Evolutionary conservation across 352 stramenopile species (phyloP).

Genomic region (Phytophthora tubulina): DNA sequence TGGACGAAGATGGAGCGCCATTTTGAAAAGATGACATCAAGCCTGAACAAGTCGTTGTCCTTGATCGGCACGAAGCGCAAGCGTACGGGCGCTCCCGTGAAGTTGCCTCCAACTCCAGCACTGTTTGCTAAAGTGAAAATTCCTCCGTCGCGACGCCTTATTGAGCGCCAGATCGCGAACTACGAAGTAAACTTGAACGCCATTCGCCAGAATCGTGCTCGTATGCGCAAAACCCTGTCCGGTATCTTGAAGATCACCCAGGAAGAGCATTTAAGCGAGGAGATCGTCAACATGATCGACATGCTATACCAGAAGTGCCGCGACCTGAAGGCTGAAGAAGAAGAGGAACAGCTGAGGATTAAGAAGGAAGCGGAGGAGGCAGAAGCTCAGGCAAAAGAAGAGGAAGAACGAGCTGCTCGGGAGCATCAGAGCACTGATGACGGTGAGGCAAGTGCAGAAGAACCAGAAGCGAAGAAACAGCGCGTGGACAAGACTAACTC

Average conservation of each 20-base stretch:
- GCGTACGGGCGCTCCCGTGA: conserved; percentile 31
- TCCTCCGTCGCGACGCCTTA: conserved; percentile 68
- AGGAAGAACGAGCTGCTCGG: conserved; percentile 22
- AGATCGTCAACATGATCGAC: conserved; percentile 65
- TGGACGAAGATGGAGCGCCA: conserved; percentile 81
- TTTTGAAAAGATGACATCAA: conserved; percentile 72
- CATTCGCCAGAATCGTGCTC: conserved; percentile 58
- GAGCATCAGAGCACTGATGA: conserved; percentile 15
- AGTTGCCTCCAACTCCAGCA: conserved; percentile 46
- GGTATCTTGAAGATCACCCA: conserved; percentile 68
- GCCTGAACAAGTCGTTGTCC: conserved; percentile 53
- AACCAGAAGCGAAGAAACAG: conserved; percentile 52
- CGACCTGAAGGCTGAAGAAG: conserved; percentile 56
- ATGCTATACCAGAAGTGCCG: conserved; percentile 68
- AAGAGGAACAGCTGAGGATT: conserved; percentile 46
- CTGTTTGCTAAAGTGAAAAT: conserved; percentile 70
- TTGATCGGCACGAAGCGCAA: conserved; percentile 63
- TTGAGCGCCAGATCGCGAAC: conserved; percentile 78
- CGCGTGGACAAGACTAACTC: conserved; percentile 24
- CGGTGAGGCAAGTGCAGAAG: conserved; percentile 31
- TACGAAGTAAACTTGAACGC: conserved; percentile 64
- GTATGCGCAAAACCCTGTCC: conserved; percentile 60
- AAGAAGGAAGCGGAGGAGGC: conserved; percentile 44
- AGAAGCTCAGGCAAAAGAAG: conserved; percentile 34
- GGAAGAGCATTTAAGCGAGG: conserved; percentile 65